phyloP scores from a whole-genome alignment of 495 filamentous ascomycete species.

The Hypomontagnella monticulosa region DNA sequence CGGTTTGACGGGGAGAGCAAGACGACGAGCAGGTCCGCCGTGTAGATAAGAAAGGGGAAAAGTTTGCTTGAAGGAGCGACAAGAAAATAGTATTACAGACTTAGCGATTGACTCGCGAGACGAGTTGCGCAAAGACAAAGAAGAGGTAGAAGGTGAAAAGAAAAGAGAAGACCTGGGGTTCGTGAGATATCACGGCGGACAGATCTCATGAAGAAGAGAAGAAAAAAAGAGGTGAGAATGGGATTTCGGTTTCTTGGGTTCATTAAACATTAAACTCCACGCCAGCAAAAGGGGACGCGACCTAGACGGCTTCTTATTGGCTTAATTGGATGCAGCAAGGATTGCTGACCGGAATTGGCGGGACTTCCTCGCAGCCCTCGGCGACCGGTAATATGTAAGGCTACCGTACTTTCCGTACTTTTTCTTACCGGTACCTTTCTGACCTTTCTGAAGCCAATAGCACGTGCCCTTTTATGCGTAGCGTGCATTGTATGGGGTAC shows the following conservation, averaged over 20 bases:
- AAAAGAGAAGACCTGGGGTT: conserved; percentile 38
- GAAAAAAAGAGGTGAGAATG: conserved; percentile 33
- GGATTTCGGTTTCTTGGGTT: conserved; percentile 25
- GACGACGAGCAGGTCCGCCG: conserved; percentile 13
- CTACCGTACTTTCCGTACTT: background rate
- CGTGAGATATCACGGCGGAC: conserved; percentile 29
- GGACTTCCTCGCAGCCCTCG: conserved; percentile 16
- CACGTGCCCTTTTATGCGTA: background rate
- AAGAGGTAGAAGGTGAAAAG: conserved; percentile 29
- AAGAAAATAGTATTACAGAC: conserved; percentile 20
- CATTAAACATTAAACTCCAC: conserved; percentile 39
- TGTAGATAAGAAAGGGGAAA: conserved; percentile 20
- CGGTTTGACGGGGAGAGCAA: conserved; percentile 14
- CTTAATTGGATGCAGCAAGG: conserved; percentile 8
- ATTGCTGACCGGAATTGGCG: conserved; percentile 41
- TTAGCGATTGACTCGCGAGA: conserved; percentile 20
- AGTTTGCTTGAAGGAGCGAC: conserved; percentile 49
- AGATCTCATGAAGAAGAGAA: conserved; percentile 33
- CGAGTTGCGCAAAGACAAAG: conserved; percentile 17
- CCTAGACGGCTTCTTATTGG: conserved; percentile 16
- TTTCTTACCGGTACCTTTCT: background rate
- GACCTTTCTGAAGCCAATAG: background rate
- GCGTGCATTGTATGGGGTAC: background rate
- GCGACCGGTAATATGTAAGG: conserved; percentile 18
- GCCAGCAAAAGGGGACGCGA: conserved; percentile 44